phyloP scores from a whole-genome alignment of 305 asterid genomes.

The Petunia hybrid region DNA sequence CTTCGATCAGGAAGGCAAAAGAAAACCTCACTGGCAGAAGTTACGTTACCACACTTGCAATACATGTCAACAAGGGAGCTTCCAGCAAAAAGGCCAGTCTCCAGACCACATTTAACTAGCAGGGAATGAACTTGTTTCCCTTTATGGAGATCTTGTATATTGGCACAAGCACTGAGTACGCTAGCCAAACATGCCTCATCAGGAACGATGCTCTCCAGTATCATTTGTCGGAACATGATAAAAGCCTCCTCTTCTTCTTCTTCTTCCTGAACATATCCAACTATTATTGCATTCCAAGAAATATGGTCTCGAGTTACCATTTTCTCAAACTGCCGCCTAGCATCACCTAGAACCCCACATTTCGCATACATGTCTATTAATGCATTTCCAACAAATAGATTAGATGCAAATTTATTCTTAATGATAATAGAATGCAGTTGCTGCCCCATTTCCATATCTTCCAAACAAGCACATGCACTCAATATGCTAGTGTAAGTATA shows the following conservation, averaged over 20 bases:
- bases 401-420: constrained; percentile 62
- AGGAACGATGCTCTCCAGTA: constrained; percentile 57
- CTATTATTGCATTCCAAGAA: constrained; percentile 91
- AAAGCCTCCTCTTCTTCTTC: constrained; percentile 74
- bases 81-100: constrained; percentile 69
- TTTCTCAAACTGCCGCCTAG: constrained; percentile 67
- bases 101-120: constrained; percentile 73
- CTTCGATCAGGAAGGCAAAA: constrained; percentile 65
- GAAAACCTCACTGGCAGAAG: constrained; percentile 63
- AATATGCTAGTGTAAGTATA: constrained; percentile 83
- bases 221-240: constrained; percentile 68
- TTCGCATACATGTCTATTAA: constrained; percentile 92
- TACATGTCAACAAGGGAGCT: constrained; percentile 90
- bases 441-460: constrained; percentile 57
- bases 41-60: constrained; percentile 73
- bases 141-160: constrained; percentile 55
- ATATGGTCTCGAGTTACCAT: constrained; percentile 66
- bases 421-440: constrained; percentile 69
- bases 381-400: constrained; percentile 86
- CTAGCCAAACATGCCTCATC: constrained; percentile 92
- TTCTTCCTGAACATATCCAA: constrained; percentile 77
- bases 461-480: constrained; percentile 81
- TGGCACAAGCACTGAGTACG: constrained; percentile 74
- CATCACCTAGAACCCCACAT: constrained; percentile 67
- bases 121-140: constrained; percentile 79